A percentile compares a stretch with the other conserved stretches of the same genome.
Conservation (phyloP, 805 yeast genomes). For the Starmera pachycereana region DNA sequence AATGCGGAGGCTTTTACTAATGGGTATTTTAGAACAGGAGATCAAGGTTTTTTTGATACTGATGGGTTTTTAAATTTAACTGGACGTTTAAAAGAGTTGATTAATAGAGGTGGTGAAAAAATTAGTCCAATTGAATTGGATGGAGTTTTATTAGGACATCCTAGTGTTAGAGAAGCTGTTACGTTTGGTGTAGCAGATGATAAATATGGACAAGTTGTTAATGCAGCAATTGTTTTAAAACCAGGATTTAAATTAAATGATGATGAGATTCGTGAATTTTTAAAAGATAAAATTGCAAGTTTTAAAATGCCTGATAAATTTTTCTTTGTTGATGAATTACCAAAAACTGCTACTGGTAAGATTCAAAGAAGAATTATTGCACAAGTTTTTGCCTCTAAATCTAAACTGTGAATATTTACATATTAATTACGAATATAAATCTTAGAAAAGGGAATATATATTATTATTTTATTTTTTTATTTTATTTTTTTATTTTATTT, state of each 20-base stretch:
- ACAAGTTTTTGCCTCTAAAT: constrained; percentile 32
- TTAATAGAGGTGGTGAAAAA: constrained; percentile 72
- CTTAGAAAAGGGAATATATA: too few relatives aligned
- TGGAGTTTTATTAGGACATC: constrained; percentile 46
- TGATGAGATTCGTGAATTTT: constrained; percentile 35
- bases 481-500: too few relatives aligned
- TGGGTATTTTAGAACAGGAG: constrained; percentile 68
- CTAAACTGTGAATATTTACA: constrained; percentile 19
- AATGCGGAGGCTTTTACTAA: constrained; percentile 54
- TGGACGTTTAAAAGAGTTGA: constrained; percentile 65
- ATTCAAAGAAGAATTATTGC: constrained; percentile 61
- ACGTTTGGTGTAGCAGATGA: constrained; percentile 58
- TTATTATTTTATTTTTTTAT: too few relatives aligned
- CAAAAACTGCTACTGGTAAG: constrained; percentile 74
- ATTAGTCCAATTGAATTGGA: constrained; percentile 67
- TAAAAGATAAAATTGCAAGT: constrained; percentile 36
- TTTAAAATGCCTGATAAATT: constrained; percentile 54
- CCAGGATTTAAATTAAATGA: constrained; percentile 26
- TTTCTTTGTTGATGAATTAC: constrained; percentile 49
- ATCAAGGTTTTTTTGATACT: constrained; percentile 52
- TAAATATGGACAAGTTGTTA: constrained; percentile 61
- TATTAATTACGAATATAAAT: too few relatives aligned
- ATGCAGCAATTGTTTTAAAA: constrained; percentile 57
- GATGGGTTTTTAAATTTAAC: constrained; percentile 53
- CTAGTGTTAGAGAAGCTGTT: constrained; percentile 60